Evolutionary conservation across 192 early-diverging fungal genomes (phyloP).

Genomic region (Mortierella antarctica): DNA sequence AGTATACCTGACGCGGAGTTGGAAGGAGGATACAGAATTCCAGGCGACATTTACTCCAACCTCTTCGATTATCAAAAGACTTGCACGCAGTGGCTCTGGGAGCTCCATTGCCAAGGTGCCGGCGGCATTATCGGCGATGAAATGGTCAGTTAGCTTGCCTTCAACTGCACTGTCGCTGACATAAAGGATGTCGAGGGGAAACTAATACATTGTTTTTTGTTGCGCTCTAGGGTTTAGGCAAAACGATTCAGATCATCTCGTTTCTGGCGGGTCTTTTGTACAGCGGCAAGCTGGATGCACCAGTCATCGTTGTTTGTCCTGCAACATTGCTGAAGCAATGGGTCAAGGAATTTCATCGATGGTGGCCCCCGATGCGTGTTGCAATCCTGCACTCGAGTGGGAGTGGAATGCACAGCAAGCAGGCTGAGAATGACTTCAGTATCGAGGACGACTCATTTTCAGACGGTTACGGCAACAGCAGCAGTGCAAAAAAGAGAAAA

Average conservation of each 20-base stretch:
- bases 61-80: conserved; percentile 94
- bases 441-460: conserved; percentile 38
- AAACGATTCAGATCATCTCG: conserved; percentile 90
- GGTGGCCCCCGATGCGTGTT: conserved; percentile 91
- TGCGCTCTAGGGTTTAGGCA: conserved; percentile 79
- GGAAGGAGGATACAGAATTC: conserved; percentile 68
- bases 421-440: conserved; percentile 38
- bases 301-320: conserved; percentile 75
- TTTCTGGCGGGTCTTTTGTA: conserved; percentile 85
- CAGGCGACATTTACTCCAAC: conserved; percentile 81
- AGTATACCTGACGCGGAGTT: conserved; percentile 62
- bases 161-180: neutral
- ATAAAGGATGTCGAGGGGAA: neutral
- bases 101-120: conserved; percentile 84
- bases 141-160: conserved; percentile 68
- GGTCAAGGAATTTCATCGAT: conserved; percentile 84
- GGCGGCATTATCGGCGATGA: conserved; percentile 96
- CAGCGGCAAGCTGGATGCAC: conserved; percentile 60
- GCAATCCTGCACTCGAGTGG: conserved; percentile 90
- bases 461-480: conserved; percentile 45
- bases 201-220: neutral
- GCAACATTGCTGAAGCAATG: conserved; percentile 85
- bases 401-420: conserved; percentile 68
- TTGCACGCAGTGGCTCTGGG: conserved; percentile 88
- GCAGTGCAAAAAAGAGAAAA: conserved; percentile 35